Base-by-base conservation (phyloP, 1,284 basidiomycete genomes). In the Papiliotrema nemorosa region DNA sequence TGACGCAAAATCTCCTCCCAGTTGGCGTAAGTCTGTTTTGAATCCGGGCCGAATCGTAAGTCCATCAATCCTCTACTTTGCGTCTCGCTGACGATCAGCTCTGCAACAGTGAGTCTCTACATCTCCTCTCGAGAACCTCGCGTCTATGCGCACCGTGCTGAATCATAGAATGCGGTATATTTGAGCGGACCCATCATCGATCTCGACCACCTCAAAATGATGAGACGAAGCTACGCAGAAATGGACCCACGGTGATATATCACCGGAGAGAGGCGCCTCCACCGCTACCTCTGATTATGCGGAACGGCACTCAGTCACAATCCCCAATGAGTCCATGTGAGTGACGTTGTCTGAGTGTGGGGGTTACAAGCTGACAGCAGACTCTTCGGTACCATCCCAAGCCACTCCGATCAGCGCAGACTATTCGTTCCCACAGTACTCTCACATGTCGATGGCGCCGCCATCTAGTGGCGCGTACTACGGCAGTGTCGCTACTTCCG, bases 131-230 rank as follows among this genome's bases (percentile, higher is more conserved):
- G 35, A 14, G 14, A 21, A 26, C 34, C 35, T 44, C 37, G 31
- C 31, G 31, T 10, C 31, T 33, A 9, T 33, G 31, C 9, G 31
- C 35, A 7, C 18, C n/a, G 16, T 20, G 40, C 47, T 57, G 36
- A 53, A 27, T 3, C 24, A 16, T 31, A 58, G 53, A 59, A 41
- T 59, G 58, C 38, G 58, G 58, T 9, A 59, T 59, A 10, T 59
- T 40, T 39, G 58, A 59, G 37, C 49, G 58, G 13, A 57, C 58
- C 12, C 55, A 59, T 26, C 31, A 38, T 9, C 37, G 46, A 16
- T 7, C 52, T 18, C 45, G 58, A 18, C 58, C 58, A 4, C 39
- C 35, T 3, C 52, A 57, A 31, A 34, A 34, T 37, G 53, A 57
- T 37, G 51, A 53, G 20, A 24, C 39, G 14, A 57, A 57, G 44